These are phyloP conservation scores for Middelhovenomyces tepae DNA, from an alignment of 805 yeast genomes.

Conservation along the genomic window DNA sequence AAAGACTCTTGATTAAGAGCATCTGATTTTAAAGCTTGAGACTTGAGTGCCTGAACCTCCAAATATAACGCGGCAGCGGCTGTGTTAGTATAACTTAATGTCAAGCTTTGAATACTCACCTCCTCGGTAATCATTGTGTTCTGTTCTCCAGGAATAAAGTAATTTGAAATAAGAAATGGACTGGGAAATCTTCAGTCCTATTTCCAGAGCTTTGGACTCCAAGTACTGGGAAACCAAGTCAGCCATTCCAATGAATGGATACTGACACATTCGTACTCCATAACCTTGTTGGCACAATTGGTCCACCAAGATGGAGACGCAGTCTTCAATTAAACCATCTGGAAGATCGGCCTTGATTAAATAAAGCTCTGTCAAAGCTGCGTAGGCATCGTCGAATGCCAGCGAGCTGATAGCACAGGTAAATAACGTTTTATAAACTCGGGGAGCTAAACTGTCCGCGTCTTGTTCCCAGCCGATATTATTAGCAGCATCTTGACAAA, in stretches of 20 bases:
- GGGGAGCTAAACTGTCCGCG: slow-evolving; percentile 17
- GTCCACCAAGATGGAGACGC: slow-evolving; percentile 12
- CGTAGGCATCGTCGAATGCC: slow-evolving; percentile 28
- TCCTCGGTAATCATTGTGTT: slow-evolving; percentile 43
- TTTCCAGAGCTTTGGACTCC: slow-evolving; percentile 22
- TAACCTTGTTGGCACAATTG: slow-evolving; percentile 27
- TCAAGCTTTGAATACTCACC: slow-evolving; percentile 15
- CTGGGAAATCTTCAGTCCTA: slow-evolving; percentile 23
- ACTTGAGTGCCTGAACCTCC: slow-evolving; percentile 24
- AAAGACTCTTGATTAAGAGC: slow-evolving; percentile 6
- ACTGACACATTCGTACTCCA: slow-evolving; percentile 32
- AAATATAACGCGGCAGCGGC: slow-evolving; percentile 32
- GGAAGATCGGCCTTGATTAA: slow-evolving; percentile 5
- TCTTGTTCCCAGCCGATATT: slow-evolving; percentile 19
- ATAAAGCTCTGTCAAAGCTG: slow-evolving; percentile 24
- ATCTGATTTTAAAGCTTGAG: neutral
- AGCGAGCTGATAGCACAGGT: slow-evolving; percentile 24
- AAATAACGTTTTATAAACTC: slow-evolving; percentile 18
- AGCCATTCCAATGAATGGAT: slow-evolving; percentile 37
- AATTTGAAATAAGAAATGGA: slow-evolving; percentile 41
- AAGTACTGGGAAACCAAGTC: slow-evolving; percentile 37
- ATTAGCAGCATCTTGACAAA: slow-evolving; percentile 24
- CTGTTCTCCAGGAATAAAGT: slow-evolving; percentile 42
- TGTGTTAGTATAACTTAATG: slow-evolving; percentile 7
- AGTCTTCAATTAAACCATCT: neutral